phyloP scores from a whole-genome alignment of 495 filamentous ascomycete species.

The Beverwykella pulmonaria region DNA sequence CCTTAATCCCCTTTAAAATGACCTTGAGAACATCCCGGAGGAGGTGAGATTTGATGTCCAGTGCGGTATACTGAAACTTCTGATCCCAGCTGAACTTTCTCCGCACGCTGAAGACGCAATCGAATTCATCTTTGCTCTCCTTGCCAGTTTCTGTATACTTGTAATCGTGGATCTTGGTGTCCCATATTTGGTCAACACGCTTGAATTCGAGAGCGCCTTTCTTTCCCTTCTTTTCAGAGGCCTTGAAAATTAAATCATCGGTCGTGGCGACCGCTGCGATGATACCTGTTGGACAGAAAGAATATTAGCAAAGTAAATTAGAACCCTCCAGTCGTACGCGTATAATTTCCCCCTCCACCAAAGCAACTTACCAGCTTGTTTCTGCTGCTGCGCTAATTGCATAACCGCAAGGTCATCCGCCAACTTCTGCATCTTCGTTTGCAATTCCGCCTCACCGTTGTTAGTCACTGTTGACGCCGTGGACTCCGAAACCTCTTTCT shows the following conservation, averaged over 20 bases:
- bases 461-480: background rate
- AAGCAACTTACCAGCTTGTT: background rate
- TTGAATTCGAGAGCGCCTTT: constrained; percentile 70
- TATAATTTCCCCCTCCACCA: too few relatives aligned
- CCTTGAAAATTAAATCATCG: background rate
- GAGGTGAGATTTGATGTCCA: constrained; percentile 85
- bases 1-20: constrained; percentile 81
- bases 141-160: constrained; percentile 80
- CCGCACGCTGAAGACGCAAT: constrained; percentile 77
- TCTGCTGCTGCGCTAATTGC: background rate
- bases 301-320: background rate
- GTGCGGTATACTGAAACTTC: constrained; percentile 74
- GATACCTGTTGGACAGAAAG: too few relatives aligned
- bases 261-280: background rate
- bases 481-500: background rate
- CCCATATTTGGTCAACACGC: constrained; percentile 74
- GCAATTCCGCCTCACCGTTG: background rate
- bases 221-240: constrained; percentile 16
- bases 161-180: constrained; percentile 72
- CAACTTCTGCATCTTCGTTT: background rate
- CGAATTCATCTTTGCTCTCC: constrained; percentile 74
- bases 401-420: background rate
- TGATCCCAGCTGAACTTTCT: constrained; percentile 87
- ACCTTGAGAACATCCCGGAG: constrained; percentile 72
- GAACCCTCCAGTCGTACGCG: too few relatives aligned